A percentile compares a stretch with the other conserved stretches of the same genome.
Conservation (phyloP, 345 rosid species). For the Trapa incisa region DNA sequence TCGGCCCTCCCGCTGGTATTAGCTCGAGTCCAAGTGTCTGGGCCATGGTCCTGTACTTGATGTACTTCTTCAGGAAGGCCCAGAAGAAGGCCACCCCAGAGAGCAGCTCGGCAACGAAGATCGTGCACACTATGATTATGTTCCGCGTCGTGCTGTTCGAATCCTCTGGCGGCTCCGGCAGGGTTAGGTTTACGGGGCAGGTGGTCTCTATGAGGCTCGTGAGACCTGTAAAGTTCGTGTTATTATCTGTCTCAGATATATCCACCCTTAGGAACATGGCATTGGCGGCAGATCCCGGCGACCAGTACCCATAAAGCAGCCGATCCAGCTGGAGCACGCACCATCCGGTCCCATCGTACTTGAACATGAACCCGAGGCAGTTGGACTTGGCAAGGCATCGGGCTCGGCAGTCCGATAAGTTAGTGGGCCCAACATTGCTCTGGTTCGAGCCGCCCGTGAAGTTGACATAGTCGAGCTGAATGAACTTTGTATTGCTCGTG, state of each 20-base stretch:
- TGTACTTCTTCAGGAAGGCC: conserved; percentile 51
- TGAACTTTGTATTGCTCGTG: conserved; percentile 22
- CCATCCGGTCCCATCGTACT: conserved; percentile 37
- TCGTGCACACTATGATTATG: conserved; percentile 36
- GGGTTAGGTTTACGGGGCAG: conserved; percentile 41
- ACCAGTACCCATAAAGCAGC: conserved; percentile 43
- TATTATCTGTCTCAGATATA: conserved; percentile 17
- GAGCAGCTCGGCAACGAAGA: conserved; percentile 51
- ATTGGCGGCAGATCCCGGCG: conserved; percentile 31
- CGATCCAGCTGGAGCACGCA: conserved; percentile 35
- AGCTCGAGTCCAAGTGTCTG: conserved; percentile 53
- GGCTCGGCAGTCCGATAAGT: conserved; percentile 25
- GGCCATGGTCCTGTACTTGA: conserved; percentile 64
- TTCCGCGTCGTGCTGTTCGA: conserved; percentile 33
- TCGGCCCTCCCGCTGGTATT: conserved; percentile 58
- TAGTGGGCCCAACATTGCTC: conserved; percentile 9
- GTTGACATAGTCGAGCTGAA: conserved; percentile 33
- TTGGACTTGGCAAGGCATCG: conserved; percentile 14
- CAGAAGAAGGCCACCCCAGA: conserved; percentile 44
- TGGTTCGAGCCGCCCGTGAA: conserved; percentile 33
- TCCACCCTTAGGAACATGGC: conserved; percentile 41
- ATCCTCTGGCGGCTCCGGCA: conserved; percentile 43
- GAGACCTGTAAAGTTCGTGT: conserved; percentile 36
- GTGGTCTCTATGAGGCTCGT: conserved; percentile 35
- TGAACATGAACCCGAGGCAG: conserved; percentile 47